These are phyloP conservation scores for Kwoniella bestiolae DNA, from an alignment of 768 basidiomycete species.

Conservation along the genomic window DNA sequence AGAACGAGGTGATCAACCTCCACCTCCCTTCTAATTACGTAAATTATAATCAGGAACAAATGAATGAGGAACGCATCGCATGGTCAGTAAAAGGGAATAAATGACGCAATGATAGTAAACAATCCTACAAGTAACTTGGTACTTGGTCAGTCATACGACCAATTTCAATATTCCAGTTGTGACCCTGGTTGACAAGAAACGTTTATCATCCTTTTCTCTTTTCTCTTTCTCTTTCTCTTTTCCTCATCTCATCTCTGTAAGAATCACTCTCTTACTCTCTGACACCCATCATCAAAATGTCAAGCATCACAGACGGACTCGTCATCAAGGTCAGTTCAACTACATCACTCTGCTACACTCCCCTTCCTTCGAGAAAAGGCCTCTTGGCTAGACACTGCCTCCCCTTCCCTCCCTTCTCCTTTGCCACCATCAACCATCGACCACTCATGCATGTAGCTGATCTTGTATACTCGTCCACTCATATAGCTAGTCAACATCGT, in stretches of 20 bases:
- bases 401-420: background rate
- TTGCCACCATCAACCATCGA: background rate
- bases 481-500: slow-evolving; percentile 70
- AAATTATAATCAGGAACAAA: slow-evolving; percentile 11
- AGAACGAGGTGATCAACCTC: slow-evolving; percentile 18
- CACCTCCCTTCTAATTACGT: slow-evolving; percentile 8
- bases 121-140: background rate
- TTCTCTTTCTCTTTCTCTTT: background rate
- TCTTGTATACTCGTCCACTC: background rate
- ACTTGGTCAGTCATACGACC: slow-evolving; percentile 4
- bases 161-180: background rate
- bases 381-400: background rate
- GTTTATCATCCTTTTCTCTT: background rate
- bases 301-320: slow-evolving; percentile 72
- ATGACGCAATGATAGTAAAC: slow-evolving; percentile 14
- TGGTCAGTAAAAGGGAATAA: background rate
- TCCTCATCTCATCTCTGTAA: background rate
- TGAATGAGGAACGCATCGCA: background rate
- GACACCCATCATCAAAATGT: slow-evolving; percentile 12
- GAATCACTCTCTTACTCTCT: background rate
- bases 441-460: background rate
- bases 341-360: background rate
- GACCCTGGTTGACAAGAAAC: background rate
- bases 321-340: slow-evolving; percentile 75
- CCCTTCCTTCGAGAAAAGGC: background rate